Percentiles rank a stretch among this genome's conserved stretches.
These are phyloP conservation scores for Diaporthe vaccinii DNA, from an alignment of 2,329 filamentous ascomycete genomes.

Conservation along the genomic window DNA sequence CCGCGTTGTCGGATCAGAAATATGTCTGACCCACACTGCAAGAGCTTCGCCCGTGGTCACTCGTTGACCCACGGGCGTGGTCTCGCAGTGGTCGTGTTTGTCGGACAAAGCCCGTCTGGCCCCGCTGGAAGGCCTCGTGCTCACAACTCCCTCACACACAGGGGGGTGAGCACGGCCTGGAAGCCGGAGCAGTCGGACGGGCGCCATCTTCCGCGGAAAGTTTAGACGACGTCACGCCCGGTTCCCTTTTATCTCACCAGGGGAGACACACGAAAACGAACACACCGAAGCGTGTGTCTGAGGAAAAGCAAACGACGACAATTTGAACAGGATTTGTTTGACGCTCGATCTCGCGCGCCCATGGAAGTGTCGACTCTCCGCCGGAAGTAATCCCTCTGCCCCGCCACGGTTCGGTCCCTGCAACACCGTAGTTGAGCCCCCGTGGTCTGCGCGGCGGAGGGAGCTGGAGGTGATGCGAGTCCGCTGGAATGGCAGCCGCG, in stretches of 20 bases:
- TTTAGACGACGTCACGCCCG: constrained; percentile 31
- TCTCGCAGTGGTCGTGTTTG: constrained; percentile 26
- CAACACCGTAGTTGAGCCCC: constrained; percentile 24
- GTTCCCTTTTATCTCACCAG: not conserved
- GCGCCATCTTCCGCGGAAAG: constrained; percentile 11
- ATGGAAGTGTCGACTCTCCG: constrained; percentile 29
- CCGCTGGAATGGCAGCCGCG: constrained; percentile 34
- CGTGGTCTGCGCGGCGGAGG: constrained; percentile 1
- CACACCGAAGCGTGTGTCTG: not conserved
- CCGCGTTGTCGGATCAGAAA: constrained; percentile 26
- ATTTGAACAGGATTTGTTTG: not conserved
- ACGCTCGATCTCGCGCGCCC: constrained; percentile 11
- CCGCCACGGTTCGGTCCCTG: constrained; percentile 28
- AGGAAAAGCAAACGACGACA: not conserved
- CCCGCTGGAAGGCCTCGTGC: constrained; percentile 32
- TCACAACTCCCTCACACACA: not conserved
- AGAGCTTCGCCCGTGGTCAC: not conserved
- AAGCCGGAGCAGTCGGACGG: constrained; percentile 2
- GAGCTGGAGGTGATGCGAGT: constrained; percentile 20
- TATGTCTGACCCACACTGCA: constrained; percentile 32
- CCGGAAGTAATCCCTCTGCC: constrained; percentile 15
- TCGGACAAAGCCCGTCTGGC: constrained; percentile 32
- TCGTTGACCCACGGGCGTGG: not conserved
- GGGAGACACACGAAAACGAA: not conserved
- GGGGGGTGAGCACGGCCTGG: constrained; percentile 15